Conservation (phyloP, 345 rosid species). For the Isatis tinctoria region DNA sequence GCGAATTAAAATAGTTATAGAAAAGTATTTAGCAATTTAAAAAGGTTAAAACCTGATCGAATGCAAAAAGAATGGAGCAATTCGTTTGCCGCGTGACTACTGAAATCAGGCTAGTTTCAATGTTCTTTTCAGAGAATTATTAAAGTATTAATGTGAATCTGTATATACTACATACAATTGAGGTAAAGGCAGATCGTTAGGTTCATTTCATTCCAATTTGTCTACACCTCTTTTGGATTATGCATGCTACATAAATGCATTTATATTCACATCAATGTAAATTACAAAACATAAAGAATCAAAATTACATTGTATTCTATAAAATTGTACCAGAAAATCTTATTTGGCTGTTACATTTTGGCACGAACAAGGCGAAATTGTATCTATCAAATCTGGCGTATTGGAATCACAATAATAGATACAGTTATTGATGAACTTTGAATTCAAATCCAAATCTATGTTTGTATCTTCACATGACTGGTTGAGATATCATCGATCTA, state of each 20-base stretch:
- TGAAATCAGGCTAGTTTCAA: not conserved
- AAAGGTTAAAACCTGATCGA: not conserved
- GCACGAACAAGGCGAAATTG: not conserved
- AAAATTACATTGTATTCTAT: not conserved
- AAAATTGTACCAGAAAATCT: not conserved
- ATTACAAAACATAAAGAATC: not conserved
- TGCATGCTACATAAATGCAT: not conserved
- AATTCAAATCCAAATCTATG: not conserved
- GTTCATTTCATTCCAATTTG: slow-evolving; percentile 11
- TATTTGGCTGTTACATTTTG: not conserved
- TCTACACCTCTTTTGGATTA: not conserved
- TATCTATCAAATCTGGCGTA: not conserved
- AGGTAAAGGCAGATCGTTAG: not conserved
- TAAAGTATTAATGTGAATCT: not conserved
- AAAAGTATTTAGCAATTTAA: too few species aligned
- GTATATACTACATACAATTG: not conserved
- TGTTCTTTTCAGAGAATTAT: not conserved
- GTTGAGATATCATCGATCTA: not conserved
- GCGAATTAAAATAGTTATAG: too few species aligned
- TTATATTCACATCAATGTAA: not conserved
- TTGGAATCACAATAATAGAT: not conserved
- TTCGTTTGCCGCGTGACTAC: not conserved
- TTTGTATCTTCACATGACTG: not conserved
- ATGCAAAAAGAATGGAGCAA: not conserved
- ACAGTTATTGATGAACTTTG: not conserved